Evolutionary conservation across 805 yeast genomes (phyloP).

Genomic region (Monosporozyma solicola): DNA sequence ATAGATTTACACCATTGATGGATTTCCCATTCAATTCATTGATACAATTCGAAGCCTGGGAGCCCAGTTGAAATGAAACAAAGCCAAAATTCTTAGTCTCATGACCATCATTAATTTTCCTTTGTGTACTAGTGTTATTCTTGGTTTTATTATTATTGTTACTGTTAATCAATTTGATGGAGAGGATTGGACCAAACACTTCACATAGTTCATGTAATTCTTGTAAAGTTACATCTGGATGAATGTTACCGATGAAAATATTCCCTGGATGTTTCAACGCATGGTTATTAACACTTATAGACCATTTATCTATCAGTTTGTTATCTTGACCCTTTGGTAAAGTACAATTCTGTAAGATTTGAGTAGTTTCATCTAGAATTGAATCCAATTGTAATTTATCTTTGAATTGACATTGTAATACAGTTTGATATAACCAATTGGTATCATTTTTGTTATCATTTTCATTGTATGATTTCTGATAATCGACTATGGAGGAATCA

Average conservation of each 20-base stretch:
- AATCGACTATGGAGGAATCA: slow-evolving; percentile 19
- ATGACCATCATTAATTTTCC: slow-evolving; percentile 25
- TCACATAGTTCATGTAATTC: slow-evolving; percentile 33
- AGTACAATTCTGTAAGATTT: slow-evolving; percentile 5
- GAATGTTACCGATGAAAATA: slow-evolving; percentile 44
- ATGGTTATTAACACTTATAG: slow-evolving; percentile 21
- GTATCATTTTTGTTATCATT: neutral
- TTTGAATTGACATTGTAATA: slow-evolving; percentile 22
- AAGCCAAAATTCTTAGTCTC: slow-evolving; percentile 50
- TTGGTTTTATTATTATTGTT: slow-evolving; percentile 7
- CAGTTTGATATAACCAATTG: slow-evolving; percentile 19
- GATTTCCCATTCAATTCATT: slow-evolving; percentile 39
- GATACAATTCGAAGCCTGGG: slow-evolving; percentile 57
- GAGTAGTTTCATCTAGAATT: neutral
- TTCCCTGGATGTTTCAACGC: slow-evolving; percentile 47
- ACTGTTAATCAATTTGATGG: slow-evolving; percentile 41
- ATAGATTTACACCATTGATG: slow-evolving; percentile 28
- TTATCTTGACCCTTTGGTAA: neutral
- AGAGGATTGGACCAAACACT: slow-evolving; percentile 35
- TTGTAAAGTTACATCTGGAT: slow-evolving; percentile 32
- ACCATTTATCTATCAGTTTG: slow-evolving; percentile 16
- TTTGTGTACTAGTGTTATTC: slow-evolving; percentile 1
- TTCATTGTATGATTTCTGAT: slow-evolving; percentile 9
- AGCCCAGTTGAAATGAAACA: slow-evolving; percentile 49
- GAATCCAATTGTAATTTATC: slow-evolving; percentile 5